Evolutionary conservation across 345 rosid genomes (phyloP).

Genomic region (Firmiana major): DNA sequence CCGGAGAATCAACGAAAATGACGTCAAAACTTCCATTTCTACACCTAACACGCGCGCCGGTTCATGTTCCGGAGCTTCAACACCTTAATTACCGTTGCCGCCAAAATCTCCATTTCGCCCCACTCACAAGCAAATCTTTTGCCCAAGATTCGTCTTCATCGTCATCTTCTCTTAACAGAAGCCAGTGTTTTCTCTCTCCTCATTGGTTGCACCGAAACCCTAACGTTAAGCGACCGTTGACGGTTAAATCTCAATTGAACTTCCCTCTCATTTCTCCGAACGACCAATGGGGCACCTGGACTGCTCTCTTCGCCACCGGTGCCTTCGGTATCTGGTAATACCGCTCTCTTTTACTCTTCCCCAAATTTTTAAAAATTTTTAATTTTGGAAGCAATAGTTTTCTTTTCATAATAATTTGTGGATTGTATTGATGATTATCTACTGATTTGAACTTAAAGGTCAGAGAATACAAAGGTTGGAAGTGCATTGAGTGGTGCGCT

Average conservation of each 20-base stretch:
- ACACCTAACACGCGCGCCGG: slow-evolving; percentile 12
- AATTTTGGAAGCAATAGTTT: neutral
- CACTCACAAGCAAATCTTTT: neutral
- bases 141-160: neutral
- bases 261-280: slow-evolving; percentile 59
- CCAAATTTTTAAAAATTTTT: neutral
- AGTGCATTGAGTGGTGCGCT: slow-evolving; percentile 79
- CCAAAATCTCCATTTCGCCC: slow-evolving; percentile 17
- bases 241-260: slow-evolving; percentile 35
- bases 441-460: slow-evolving; percentile 41
- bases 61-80: slow-evolving; percentile 14
- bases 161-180: neutral
- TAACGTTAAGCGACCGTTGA: slow-evolving; percentile 21
- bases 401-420: neutral
- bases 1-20: slow-evolving; percentile 27
- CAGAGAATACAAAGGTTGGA: slow-evolving; percentile 85
- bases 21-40: slow-evolving; percentile 34
- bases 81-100: slow-evolving; percentile 22
- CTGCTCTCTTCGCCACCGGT: slow-evolving; percentile 76
- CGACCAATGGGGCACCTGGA: slow-evolving; percentile 82
- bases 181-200: slow-evolving; percentile 28
- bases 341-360: neutral
- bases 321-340: slow-evolving; percentile 78
- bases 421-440: neutral
- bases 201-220: neutral